phyloP scores from a whole-genome alignment of 176 grass and related monocot species.

The Hordeum vulgare region DNA sequence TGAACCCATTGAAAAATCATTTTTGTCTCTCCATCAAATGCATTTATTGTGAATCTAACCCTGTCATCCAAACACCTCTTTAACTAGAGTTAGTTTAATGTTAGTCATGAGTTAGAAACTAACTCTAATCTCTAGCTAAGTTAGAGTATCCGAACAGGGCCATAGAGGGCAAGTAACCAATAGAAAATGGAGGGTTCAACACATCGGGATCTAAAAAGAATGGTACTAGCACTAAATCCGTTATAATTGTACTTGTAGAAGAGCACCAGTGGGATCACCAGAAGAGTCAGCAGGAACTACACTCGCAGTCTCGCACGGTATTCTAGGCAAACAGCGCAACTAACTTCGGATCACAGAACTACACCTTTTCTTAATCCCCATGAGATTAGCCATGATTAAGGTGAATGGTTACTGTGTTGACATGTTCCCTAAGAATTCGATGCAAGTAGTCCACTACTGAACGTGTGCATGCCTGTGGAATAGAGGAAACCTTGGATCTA shows the following conservation, averaged over 20 bases:
- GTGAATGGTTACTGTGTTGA: conserved; percentile 35
- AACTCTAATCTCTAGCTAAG: too few species aligned
- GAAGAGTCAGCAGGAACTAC: conserved; percentile 10
- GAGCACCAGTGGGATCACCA: conserved; percentile 21
- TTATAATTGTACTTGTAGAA: background rate
- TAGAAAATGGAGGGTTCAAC: conserved; percentile 34
- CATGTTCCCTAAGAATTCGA: conserved; percentile 12
- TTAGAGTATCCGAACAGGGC: too few species aligned
- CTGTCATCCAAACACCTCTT: too few species aligned
- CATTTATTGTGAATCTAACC: too few species aligned
- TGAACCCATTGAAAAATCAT: too few species aligned
- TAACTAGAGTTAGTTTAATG: too few species aligned
- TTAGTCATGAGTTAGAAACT: too few species aligned
- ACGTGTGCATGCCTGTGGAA: background rate
- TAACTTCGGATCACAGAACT: conserved; percentile 37
- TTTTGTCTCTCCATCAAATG: too few species aligned
- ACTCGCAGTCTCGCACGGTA: background rate
- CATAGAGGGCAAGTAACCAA: background rate
- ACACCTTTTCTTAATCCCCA: conserved; percentile 5
- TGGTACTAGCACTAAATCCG: conserved; percentile 1
- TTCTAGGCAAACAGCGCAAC: conserved; percentile 22
- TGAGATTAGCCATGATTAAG: conserved; percentile 34
- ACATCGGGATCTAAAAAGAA: conserved; percentile 60
- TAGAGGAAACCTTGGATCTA: conserved; percentile 43
- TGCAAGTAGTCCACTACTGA: conserved; percentile 17